These are phyloP conservation scores for Angophora floribunda DNA, from an alignment of 345 rosid genomes.

Conservation along the genomic window DNA sequence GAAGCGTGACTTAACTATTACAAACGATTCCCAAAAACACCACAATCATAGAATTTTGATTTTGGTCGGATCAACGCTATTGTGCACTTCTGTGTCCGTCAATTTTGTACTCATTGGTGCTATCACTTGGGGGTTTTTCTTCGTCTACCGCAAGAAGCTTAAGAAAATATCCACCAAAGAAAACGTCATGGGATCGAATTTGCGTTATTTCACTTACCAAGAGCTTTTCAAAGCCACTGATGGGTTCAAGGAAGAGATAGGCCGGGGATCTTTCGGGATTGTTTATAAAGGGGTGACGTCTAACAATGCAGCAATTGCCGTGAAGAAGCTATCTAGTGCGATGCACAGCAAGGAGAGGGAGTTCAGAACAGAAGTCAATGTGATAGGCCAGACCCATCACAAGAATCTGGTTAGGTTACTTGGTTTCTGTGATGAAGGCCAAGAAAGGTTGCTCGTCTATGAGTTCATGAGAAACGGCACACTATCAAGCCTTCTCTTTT, in stretches of 20 bases:
- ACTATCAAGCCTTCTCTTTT: conserved; percentile 10
- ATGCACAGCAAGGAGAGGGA: conserved; percentile 4
- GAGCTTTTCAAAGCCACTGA: conserved; percentile 20
- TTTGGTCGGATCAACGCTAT: not conserved
- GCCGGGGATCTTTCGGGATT: conserved; percentile 29
- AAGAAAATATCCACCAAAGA: not conserved
- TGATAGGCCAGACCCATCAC: too few relatives aligned
- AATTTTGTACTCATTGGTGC: conserved; percentile 1
- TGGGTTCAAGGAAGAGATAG: conserved; percentile 21
- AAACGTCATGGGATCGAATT: not conserved
- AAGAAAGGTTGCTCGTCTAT: too few relatives aligned
- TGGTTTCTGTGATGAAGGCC: too few relatives aligned
- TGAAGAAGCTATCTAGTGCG: conserved; percentile 15
- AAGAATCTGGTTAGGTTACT: too few relatives aligned
- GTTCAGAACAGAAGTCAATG: conserved; percentile 21
- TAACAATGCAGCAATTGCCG: not conserved
- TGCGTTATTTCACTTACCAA: conserved; percentile 9
- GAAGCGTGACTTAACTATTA: not conserved
- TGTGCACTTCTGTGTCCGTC: conserved; percentile 8
- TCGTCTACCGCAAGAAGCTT: not conserved
- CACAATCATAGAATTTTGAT: conserved; percentile 1
- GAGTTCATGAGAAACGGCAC: conserved; percentile 27
- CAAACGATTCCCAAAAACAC: not conserved
- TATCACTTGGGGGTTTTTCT: not conserved
- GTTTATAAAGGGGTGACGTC: conserved; percentile 23